Conservation (phyloP, 1,139 yeast species). For the Meyerozyma sp. region DNA sequence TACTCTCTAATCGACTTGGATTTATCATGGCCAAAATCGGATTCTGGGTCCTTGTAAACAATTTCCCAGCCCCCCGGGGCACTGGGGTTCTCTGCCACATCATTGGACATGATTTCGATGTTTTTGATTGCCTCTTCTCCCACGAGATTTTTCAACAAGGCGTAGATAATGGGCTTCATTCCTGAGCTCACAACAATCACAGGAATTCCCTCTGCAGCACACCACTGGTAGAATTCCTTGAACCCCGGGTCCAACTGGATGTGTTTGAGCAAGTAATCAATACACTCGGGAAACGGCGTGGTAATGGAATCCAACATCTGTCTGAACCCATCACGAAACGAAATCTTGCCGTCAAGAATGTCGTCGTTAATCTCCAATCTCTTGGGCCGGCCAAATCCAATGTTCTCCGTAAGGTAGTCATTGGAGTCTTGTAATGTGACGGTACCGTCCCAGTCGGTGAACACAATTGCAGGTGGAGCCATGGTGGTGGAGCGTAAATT, state of each 20-base stretch:
- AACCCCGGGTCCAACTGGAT: slow-evolving; percentile 89
- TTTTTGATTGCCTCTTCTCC: slow-evolving; percentile 70
- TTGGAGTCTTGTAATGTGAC: slow-evolving; percentile 89
- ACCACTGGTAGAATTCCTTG: slow-evolving; percentile 75
- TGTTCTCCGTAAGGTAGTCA: slow-evolving; percentile 80
- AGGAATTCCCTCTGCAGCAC: slow-evolving; percentile 64
- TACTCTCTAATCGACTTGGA: slow-evolving; percentile 74
- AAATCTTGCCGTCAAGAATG: slow-evolving; percentile 61
- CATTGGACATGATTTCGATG: slow-evolving; percentile 81
- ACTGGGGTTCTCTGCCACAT: slow-evolving; percentile 52
- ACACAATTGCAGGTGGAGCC: slow-evolving; percentile 62
- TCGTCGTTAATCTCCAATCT: slow-evolving; percentile 66
- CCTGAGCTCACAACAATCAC: slow-evolving; percentile 82
- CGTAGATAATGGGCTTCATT: slow-evolving; percentile 85
- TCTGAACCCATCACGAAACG: slow-evolving; percentile 79
- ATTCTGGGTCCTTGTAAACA: slow-evolving; percentile 70
- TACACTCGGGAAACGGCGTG: slow-evolving; percentile 77
- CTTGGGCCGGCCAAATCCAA: slow-evolving; percentile 76
- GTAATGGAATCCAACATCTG: slow-evolving; percentile 77
- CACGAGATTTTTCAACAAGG: slow-evolving; percentile 65
- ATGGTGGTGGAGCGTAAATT: background rate
- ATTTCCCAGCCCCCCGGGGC: slow-evolving; percentile 67
- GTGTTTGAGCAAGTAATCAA: slow-evolving; percentile 55
- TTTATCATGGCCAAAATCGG: slow-evolving; percentile 93
- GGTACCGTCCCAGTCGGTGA: slow-evolving; percentile 98